Conservation (phyloP, 2,329 filamentous ascomycete species). For the Paecilomyces variotii region DNA sequence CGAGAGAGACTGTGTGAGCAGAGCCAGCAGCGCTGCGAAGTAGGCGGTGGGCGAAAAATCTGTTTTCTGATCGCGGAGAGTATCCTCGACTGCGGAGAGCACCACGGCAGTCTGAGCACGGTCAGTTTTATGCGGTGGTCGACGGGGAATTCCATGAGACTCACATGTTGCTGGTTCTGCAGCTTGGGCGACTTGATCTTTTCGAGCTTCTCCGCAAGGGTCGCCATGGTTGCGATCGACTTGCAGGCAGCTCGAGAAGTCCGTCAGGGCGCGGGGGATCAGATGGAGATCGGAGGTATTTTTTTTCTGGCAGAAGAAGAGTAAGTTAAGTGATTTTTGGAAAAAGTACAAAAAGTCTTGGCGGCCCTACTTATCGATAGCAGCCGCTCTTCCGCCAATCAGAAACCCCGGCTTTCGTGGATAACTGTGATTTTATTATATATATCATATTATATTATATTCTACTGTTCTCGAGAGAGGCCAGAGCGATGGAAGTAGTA, state of each 20-base stretch:
- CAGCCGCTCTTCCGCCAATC: neutral
- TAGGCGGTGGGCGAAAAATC: conserved; percentile 81
- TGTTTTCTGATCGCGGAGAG: conserved; percentile 78
- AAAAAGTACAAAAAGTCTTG: conserved; percentile 26
- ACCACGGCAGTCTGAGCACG: conserved; percentile 54
- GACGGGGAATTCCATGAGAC: conserved; percentile 14
- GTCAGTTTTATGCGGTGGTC: conserved; percentile 4
- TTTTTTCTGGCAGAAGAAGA: conserved; percentile 10
- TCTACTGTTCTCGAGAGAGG: no score
- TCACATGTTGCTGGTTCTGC: conserved; percentile 87
- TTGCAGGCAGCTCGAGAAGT: conserved; percentile 18
- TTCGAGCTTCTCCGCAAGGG: conserved; percentile 83
- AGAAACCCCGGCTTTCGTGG: neutral
- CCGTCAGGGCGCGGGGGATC: conserved; percentile 5
- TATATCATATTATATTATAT: no score
- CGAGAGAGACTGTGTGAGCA: conserved; percentile 69
- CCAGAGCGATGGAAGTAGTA: neutral
- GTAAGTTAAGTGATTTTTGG: conserved; percentile 10
- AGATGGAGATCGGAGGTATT: conserved; percentile 15
- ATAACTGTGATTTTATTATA: no score
- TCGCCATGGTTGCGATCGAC: conserved; percentile 40
- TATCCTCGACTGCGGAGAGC: conserved; percentile 85
- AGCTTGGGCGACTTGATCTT: conserved; percentile 96
- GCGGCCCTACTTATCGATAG: conserved; percentile 19
- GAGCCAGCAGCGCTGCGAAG: conserved; percentile 86